A percentile compares a stretch with the other conserved stretches of the same genome.
Conservation (phyloP, 768 basidiomycete species). For the Termitomyces sp. region DNA sequence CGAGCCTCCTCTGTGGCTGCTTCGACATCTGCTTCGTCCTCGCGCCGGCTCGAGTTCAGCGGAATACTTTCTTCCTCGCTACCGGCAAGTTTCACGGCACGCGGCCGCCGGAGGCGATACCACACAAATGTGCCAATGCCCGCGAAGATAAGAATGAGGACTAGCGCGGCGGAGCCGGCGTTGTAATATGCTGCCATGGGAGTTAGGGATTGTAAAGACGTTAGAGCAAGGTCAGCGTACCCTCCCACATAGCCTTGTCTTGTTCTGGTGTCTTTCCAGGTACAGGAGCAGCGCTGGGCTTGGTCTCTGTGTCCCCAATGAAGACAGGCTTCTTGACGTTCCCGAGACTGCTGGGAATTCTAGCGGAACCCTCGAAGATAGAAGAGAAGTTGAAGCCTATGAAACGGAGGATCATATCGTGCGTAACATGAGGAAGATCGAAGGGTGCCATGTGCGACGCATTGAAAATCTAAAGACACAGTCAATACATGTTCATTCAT, state of each 20-base stretch:
- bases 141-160: conserved; percentile 66
- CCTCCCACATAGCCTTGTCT: conserved; percentile 88
- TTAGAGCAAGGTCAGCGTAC: conserved; percentile 30
- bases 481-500: background rate
- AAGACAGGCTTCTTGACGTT: conserved; percentile 61
- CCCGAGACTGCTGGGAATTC: conserved; percentile 78
- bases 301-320: conserved; percentile 34
- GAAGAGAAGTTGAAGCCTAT: conserved; percentile 87
- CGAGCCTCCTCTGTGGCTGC: conserved; percentile 23
- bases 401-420: conserved; percentile 99
- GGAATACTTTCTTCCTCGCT: conserved; percentile 67
- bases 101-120: conserved; percentile 56
- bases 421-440: conserved; percentile 81
- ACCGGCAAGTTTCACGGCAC: conserved; percentile 31
- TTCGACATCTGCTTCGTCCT: conserved; percentile 31
- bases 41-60: conserved; percentile 41
- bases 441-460: conserved; percentile 95
- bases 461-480: conserved; percentile 61
- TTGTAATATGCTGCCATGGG: conserved; percentile 79
- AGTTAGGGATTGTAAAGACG: background rate
- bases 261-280: conserved; percentile 65
- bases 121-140: conserved; percentile 74
- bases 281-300: conserved; percentile 27
- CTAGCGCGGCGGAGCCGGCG: conserved; percentile 81
- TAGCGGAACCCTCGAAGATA: conserved; percentile 74